Percentiles rank a stretch among this genome's conserved stretches.
Evolutionary conservation across 345 rosid species (phyloP).

Genomic region (Anacardium occidentale): DNA sequence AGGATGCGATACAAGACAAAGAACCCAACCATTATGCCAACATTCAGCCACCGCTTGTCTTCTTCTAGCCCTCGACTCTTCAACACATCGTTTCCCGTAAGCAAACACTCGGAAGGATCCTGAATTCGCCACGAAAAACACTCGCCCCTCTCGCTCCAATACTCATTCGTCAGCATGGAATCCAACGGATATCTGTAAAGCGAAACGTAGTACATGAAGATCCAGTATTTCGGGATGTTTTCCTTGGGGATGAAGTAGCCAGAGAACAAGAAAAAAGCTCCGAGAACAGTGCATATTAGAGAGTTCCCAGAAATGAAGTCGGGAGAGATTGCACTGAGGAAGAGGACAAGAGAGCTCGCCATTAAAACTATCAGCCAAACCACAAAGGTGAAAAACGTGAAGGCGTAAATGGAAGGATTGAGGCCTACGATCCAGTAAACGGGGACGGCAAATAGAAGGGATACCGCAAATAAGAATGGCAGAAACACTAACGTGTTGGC

Average conservation of each 20-base stretch:
- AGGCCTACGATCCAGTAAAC: slow-evolving; percentile 92
- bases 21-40: slow-evolving; percentile 85
- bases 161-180: slow-evolving; percentile 67
- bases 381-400: slow-evolving; percentile 60
- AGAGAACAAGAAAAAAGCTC: slow-evolving; percentile 82
- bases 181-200: slow-evolving; percentile 83
- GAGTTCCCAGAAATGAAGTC: slow-evolving; percentile 87
- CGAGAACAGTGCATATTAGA: slow-evolving; percentile 76
- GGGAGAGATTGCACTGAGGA: slow-evolving; percentile 74
- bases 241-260: slow-evolving; percentile 93
- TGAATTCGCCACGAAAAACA: slow-evolving; percentile 54
- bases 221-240: slow-evolving; percentile 77
- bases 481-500: slow-evolving; percentile 79
- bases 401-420: slow-evolving; percentile 60
- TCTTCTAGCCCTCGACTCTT: slow-evolving; percentile 65
- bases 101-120: slow-evolving; percentile 37
- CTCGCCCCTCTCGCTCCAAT: slow-evolving; percentile 60
- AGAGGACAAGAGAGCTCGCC: slow-evolving; percentile 83
- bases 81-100: slow-evolving; percentile 71
- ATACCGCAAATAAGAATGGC: slow-evolving; percentile 67
- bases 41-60: slow-evolving; percentile 74
- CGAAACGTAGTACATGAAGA: slow-evolving; percentile 90
- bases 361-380: slow-evolving; percentile 77
- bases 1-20: slow-evolving; percentile 76
- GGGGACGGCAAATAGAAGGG: slow-evolving; percentile 68